Evolutionary conservation across 1,284 basidiomycete species (phyloP), one percentile per base, ranked within the genome.

Genomic region (Ganoderma boninense): DNA sequence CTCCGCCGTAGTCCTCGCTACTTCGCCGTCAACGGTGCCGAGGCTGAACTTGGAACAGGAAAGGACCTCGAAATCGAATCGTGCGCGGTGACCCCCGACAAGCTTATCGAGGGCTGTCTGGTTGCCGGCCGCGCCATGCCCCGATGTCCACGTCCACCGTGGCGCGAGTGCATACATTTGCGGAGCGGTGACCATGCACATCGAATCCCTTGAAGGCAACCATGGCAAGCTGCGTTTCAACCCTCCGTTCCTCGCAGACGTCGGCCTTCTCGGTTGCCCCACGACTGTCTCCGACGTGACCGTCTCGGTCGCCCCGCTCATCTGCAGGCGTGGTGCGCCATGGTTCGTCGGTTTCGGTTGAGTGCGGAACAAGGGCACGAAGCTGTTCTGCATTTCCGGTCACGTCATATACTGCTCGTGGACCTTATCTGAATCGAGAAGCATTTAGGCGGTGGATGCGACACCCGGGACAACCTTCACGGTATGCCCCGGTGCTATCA

Each of bases 191-290:
- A 99, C 98, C 0, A 98, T 97, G 1, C 87, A 99, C 42, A 99
- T 99, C 80, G 97, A 99, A 86, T 95, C 93, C 74, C 83, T 99
- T 70, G 98, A 99, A 84, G 93, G 97, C 54, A 99, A 99, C 84
- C 97, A 99, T 84, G 97, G 97, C 59, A 99, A 99, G 83, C 97
- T 97, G 3, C 89, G 97, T 74, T 87, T 99, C 77, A 99, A 99
- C 87, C 97, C 97, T n/a, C 98, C 97, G 59, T 99, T 99, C 92
- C 97, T 97, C 18, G 97, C 97, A 71, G 97, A 99, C 76, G 97
- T 98, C 63, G 97, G 97, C 70, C 86, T 98, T 59, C 99, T 99
- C 79, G 97, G 97, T 11, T 98, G 96, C 83, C 97, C 97, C 0
- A 95, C 96, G 2, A 99, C 98, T 11, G 97, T 99, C 62, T 97